These are phyloP conservation scores for Aspergillus campestris DNA, from an alignment of 495 filamentous ascomycete species.

Conservation along the genomic window DNA sequence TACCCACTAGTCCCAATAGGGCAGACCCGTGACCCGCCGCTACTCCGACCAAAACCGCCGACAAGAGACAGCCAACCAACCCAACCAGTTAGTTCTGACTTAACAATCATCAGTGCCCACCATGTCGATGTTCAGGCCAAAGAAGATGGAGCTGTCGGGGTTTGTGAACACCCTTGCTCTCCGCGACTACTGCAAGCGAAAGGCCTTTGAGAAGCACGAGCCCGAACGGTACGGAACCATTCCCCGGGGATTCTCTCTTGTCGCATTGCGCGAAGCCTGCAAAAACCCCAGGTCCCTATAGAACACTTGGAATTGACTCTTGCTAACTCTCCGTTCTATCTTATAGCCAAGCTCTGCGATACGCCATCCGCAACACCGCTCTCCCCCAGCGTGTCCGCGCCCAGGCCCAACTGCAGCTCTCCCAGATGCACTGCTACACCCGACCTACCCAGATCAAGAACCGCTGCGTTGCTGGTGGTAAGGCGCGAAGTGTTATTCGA, in stretches of 20 bases:
- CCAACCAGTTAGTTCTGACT: not conserved
- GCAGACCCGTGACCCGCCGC: not conserved
- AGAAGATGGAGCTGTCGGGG: constrained; percentile 78
- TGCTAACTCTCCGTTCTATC: not conserved
- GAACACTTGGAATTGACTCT: not conserved
- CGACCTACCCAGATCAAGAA: constrained; percentile 88
- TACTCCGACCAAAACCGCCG: not conserved
- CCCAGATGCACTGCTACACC: constrained; percentile 92
- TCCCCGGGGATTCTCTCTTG: not conserved
- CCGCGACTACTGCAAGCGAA: constrained; percentile 91
- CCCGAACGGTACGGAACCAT: constrained; percentile 58
- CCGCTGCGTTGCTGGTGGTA: constrained; percentile 82
- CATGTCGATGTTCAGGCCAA: constrained; percentile 79
- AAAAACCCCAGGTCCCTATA: not conserved
- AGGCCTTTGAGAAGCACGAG: constrained; percentile 79
- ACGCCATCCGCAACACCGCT: constrained; percentile 84
- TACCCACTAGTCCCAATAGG: not conserved
- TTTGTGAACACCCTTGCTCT: constrained; percentile 77
- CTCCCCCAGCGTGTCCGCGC: constrained; percentile 73
- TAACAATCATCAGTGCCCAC: not conserved
- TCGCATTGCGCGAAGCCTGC: not conserved
- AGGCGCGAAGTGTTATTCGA: constrained; percentile 72
- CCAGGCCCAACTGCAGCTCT: constrained; percentile 84
- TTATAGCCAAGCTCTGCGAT: constrained; percentile 86
- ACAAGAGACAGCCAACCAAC: not conserved